phyloP scores from a whole-genome alignment of 1,284 basidiomycete genomes.

The Heterobasidion parviporum region DNA sequence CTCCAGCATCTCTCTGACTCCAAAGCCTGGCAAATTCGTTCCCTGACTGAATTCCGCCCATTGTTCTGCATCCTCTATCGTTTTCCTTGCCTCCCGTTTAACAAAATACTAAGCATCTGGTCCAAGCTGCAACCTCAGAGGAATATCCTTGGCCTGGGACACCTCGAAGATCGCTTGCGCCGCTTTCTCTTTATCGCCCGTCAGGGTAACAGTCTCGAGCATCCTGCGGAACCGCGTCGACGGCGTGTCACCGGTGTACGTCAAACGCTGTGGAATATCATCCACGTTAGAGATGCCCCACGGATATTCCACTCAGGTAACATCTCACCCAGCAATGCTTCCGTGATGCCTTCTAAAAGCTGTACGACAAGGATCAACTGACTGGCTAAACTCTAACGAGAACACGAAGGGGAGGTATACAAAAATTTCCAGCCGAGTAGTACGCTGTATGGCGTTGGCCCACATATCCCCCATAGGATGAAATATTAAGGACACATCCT shows the following conservation, averaged over 20 bases:
- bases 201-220: background rate
- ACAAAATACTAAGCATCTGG: slow-evolving; percentile 22
- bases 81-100: slow-evolving; percentile 18
- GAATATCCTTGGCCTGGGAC: slow-evolving; percentile 17
- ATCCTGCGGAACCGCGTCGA: slow-evolving; percentile 4
- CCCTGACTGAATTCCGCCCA: slow-evolving; percentile 20
- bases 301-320: slow-evolving; percentile 23
- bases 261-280: slow-evolving; percentile 10
- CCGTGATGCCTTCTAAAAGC: slow-evolving; percentile 28
- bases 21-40: slow-evolving; percentile 19
- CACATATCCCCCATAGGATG: slow-evolving; percentile 23
- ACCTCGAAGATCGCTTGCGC: slow-evolving; percentile 14
- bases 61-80: slow-evolving; percentile 19
- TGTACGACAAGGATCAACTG: slow-evolving; percentile 7
- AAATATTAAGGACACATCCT: slow-evolving; percentile 26
- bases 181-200: slow-evolving; percentile 12
- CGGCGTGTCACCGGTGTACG: slow-evolving; percentile 12
- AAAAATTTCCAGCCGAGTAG: slow-evolving; percentile 27
- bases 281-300: slow-evolving; percentile 16
- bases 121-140: slow-evolving; percentile 26
- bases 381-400: background rate
- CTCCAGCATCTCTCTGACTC: background rate
- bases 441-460: slow-evolving; percentile 22
- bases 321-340: slow-evolving; percentile 19
- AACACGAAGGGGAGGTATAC: slow-evolving; percentile 9